Evolutionary conservation across 805 yeast species (phyloP).

Genomic region (Candida dajiaensis): DNA sequence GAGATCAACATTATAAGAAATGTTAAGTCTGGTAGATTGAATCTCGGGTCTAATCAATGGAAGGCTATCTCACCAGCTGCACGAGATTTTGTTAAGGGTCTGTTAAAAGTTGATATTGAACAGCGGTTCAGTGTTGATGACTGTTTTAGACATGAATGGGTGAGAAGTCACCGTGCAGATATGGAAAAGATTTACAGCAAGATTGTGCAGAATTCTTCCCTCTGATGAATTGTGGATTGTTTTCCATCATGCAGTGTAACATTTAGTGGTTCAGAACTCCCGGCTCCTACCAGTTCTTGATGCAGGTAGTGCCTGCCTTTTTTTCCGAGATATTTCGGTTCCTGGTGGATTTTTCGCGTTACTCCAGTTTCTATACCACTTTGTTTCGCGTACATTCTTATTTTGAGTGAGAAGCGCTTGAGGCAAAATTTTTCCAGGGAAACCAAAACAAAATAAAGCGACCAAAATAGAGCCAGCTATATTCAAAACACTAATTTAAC

Average conservation of each 20-base stretch:
- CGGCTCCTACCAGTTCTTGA: too few species aligned
- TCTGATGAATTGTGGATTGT: background rate
- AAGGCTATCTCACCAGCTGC: slow-evolving; percentile 32
- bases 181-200: slow-evolving; percentile 32
- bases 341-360: background rate
- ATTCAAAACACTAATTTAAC: background rate
- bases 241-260: too few species aligned
- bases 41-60: slow-evolving; percentile 39
- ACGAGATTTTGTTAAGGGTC: slow-evolving; percentile 36
- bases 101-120: slow-evolving; percentile 34
- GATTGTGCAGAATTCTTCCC: slow-evolving; percentile 9
- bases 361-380: background rate
- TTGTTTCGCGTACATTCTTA: background rate
- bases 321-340: too few species aligned
- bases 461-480: background rate
- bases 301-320: too few species aligned
- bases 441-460: background rate
- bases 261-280: too few species aligned
- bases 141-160: slow-evolving; percentile 45
- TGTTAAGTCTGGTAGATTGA: slow-evolving; percentile 36
- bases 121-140: slow-evolving; percentile 32
- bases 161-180: slow-evolving; percentile 31
- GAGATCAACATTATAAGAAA: slow-evolving; percentile 35
- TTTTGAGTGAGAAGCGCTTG: background rate
- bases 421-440: background rate